These are phyloP conservation scores for Thermomucor indicae-seudaticae DNA, from an alignment of 371 early-diverging fungal genomes.

Conservation along the genomic window DNA sequence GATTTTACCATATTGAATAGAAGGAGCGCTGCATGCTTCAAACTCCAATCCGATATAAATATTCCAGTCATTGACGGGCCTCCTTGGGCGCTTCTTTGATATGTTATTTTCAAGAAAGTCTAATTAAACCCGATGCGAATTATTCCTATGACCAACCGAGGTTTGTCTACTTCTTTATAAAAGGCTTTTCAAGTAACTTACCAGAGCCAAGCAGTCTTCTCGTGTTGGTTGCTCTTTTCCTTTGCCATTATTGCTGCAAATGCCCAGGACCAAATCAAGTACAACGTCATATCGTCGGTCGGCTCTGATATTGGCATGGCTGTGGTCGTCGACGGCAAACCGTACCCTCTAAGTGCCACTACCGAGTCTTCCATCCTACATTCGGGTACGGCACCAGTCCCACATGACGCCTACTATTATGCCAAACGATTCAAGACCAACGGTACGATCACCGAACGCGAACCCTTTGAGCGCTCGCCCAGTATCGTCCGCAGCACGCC, in stretches of 20 bases:
- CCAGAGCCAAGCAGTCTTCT: no score
- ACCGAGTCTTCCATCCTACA: conserved; percentile 2
- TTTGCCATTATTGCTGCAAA: neutral
- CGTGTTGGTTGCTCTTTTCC: no score
- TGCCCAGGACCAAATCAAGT: neutral
- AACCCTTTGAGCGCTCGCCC: conserved; percentile 7
- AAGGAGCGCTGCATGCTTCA: no score
- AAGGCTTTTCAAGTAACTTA: no score
- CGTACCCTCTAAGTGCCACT: conserved; percentile 6
- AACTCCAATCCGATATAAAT: no score
- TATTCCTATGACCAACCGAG: no score
- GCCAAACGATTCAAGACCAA: neutral
- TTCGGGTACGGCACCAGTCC: conserved; percentile 15
- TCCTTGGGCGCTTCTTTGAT: no score
- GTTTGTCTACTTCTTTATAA: no score
- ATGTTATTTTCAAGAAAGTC: no score
- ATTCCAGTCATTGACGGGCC: no score
- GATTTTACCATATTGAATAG: no score
- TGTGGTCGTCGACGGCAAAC: conserved; percentile 14
- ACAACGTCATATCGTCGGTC: conserved; percentile 11
- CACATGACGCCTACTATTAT: conserved; percentile 6
- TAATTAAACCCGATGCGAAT: no score
- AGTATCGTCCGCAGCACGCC: conserved; percentile 2
- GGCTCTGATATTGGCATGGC: neutral
- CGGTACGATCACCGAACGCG: neutral